Evolutionary conservation across 2,329 filamentous ascomycete genomes (phyloP).

Genomic region (Truncatella angustata): DNA sequence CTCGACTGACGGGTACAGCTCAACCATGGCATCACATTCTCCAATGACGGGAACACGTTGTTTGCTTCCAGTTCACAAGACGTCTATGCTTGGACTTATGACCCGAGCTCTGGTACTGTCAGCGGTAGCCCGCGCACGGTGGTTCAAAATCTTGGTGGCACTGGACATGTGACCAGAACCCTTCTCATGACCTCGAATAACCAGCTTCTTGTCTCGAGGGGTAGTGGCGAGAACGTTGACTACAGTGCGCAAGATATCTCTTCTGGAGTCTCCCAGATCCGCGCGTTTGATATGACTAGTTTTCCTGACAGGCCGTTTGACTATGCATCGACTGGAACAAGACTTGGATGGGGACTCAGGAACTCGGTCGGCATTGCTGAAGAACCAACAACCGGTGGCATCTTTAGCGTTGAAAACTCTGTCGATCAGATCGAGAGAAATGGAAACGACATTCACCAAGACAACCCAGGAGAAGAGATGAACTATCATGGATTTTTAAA

Average conservation of each 20-base stretch:
- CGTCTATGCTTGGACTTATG: conserved; percentile 65
- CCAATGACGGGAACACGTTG: conserved; percentile 48
- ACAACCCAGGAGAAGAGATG: conserved; percentile 72
- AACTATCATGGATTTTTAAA: conserved; percentile 63
- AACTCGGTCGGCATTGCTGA: conserved; percentile 71
- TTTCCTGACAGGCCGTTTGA: conserved; percentile 27
- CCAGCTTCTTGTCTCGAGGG: conserved; percentile 65
- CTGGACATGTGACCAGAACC: conserved; percentile 64
- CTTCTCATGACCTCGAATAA: conserved; percentile 58
- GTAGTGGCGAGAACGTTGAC: conserved; percentile 64
- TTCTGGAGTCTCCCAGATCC: conserved; percentile 55
- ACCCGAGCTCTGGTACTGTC: conserved; percentile 46
- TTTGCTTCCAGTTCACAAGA: conserved; percentile 55
- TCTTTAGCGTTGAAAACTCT: conserved; percentile 67
- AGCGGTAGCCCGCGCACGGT: conserved; percentile 43
- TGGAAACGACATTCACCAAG: conserved; percentile 58
- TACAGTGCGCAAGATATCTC: conserved; percentile 43
- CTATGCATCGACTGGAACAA: conserved; percentile 45
- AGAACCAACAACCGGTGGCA: conserved; percentile 48
- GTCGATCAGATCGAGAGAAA: conserved; percentile 61
- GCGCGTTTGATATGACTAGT: conserved; percentile 47
- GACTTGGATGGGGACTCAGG: conserved; percentile 66
- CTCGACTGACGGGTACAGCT: conserved; percentile 36
- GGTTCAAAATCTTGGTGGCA: conserved; percentile 59
- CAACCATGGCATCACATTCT: conserved; percentile 56